phyloP scores from a whole-genome alignment of 352 stramenopile species.

The Globisporangium irregulare region DNA sequence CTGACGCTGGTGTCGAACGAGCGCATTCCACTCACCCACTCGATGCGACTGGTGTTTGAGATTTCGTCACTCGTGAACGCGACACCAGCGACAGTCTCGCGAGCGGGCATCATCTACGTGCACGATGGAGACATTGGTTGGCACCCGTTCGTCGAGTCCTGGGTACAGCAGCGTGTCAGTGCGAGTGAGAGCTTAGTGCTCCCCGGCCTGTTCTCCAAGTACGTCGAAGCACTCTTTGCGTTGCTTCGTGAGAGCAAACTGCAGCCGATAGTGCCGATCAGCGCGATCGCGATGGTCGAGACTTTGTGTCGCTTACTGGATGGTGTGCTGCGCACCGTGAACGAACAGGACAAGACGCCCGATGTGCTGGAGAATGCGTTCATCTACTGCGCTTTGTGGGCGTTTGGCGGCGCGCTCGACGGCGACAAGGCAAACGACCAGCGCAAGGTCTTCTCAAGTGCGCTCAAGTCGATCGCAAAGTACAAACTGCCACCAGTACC shows the following conservation, averaged over 20 bases:
- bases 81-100: constrained; percentile 95
- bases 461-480: constrained; percentile 67
- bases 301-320: constrained; percentile 95
- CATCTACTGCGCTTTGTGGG: constrained; percentile 94
- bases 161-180: constrained; percentile 82
- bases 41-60: constrained; percentile 97
- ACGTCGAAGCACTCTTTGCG: constrained; percentile 84
- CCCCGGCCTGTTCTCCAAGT: constrained; percentile 91
- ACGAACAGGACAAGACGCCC: constrained; percentile 75
- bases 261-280: constrained; percentile 48
- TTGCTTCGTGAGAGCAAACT: constrained; percentile 73
- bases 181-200: constrained; percentile 82
- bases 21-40: constrained; percentile 93
- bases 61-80: constrained; percentile 96
- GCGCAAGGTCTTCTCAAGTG: constrained; percentile 49
- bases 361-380: constrained; percentile 95
- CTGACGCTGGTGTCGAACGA: constrained; percentile 97
- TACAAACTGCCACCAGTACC: constrained; percentile 46
- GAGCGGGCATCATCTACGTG: constrained; percentile 96
- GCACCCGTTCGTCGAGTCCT: constrained; percentile 93
- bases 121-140: constrained; percentile 92
- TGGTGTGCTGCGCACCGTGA: constrained; percentile 76
- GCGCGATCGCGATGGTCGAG: constrained; percentile 68
- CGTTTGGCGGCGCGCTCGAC: constrained; percentile 93
- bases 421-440: constrained; percentile 76